Evolutionary conservation across 805 yeast species (phyloP).

Genomic region (Candida khao-thaluensis): DNA sequence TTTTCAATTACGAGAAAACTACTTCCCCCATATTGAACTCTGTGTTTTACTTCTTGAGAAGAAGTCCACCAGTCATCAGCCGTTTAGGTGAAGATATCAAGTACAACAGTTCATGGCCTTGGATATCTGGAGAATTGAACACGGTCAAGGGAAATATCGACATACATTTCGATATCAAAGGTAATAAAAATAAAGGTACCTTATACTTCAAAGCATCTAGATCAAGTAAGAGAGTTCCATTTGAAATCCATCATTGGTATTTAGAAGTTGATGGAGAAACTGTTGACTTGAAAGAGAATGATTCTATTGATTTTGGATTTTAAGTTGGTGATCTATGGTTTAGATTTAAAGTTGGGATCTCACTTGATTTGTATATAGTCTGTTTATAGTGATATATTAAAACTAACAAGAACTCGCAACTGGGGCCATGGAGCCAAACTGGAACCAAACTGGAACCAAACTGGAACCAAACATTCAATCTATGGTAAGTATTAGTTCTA

Average conservation of each 20-base stretch:
- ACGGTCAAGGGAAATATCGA: conserved; percentile 81
- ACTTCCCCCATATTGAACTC: conserved; percentile 87
- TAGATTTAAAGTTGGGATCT: too few species aligned
- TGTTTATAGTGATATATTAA: not conserved
- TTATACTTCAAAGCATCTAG: conserved; percentile 71
- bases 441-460: too few species aligned
- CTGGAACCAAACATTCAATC: too few species aligned
- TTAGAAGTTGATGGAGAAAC: conserved; percentile 24
- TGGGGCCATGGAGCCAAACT: too few species aligned
- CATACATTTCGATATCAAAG: conserved; percentile 67
- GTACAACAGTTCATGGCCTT: conserved; percentile 75
- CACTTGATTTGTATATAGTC: conserved; percentile 4
- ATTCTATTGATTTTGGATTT: conserved; percentile 12
- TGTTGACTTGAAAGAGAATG: conserved; percentile 27
- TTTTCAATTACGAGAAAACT: conserved; percentile 91
- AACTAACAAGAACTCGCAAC: too few species aligned
- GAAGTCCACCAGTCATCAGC: conserved; percentile 63
- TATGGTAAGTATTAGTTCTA: too few species aligned
- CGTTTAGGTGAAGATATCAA: conserved; percentile 73
- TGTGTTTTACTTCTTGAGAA: conserved; percentile 78
- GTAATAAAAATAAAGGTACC: conserved; percentile 55
- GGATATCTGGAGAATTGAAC: conserved; percentile 84
- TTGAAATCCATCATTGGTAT: conserved; percentile 33
- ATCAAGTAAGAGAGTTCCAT: conserved; percentile 51
- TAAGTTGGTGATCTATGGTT: too few species aligned